These are phyloP conservation scores for Clohesyomyces aquaticus DNA, from an alignment of 495 filamentous ascomycete species.

Conservation along the genomic window DNA sequence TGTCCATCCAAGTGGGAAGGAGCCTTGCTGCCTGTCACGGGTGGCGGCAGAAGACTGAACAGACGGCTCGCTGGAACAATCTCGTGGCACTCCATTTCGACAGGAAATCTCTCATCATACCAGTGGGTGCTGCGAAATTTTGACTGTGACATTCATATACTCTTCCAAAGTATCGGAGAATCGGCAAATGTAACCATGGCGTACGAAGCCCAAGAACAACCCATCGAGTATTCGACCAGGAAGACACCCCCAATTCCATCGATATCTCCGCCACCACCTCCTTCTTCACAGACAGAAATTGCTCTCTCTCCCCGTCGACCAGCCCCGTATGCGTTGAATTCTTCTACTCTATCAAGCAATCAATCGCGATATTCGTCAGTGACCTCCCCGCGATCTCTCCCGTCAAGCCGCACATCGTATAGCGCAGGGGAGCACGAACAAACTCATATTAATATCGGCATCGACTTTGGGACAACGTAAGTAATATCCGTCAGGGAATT, in stretches of 20 bases:
- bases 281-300: not conserved
- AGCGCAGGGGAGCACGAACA: not conserved
- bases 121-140: too few relatives aligned
- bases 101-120: too few relatives aligned
- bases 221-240: not conserved
- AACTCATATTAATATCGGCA: slow-evolving; percentile 10
- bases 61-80: too few relatives aligned
- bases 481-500: not conserved
- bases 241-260: not conserved
- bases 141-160: not conserved
- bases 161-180: not conserved
- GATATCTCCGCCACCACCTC: too few relatives aligned
- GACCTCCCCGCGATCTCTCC: not conserved
- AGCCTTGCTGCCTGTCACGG: too few relatives aligned
- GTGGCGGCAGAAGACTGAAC: not conserved
- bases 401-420: slow-evolving; percentile 6
- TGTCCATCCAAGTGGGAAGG: too few relatives aligned
- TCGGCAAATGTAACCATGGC: not conserved
- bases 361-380: slow-evolving; percentile 3
- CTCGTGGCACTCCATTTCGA: too few relatives aligned
- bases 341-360: not conserved
- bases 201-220: not conserved
- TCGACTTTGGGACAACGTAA: slow-evolving; percentile 29
- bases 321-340: not conserved
- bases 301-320: not conserved